phyloP scores from a whole-genome alignment of 768 basidiomycete genomes.

The Psilocybe sp. region DNA sequence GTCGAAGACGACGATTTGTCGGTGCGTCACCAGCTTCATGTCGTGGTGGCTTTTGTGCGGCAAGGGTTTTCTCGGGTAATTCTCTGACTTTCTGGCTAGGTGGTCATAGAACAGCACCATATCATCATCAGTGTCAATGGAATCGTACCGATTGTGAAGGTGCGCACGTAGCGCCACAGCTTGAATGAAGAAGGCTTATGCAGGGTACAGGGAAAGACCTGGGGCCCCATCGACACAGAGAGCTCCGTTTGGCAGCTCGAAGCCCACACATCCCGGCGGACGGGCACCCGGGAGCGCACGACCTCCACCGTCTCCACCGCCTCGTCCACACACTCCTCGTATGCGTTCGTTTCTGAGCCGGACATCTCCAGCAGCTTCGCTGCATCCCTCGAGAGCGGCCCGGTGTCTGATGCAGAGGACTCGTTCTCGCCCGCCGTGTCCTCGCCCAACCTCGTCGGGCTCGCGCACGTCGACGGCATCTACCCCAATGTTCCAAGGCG shows the following conservation, averaged over 20 bases:
- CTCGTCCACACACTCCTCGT: conserved; percentile 72
- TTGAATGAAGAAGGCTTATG: not conserved
- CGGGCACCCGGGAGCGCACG: conserved; percentile 62
- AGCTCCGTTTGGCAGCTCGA: conserved; percentile 82
- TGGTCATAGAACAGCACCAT: conserved; percentile 67
- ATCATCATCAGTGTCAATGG: conserved; percentile 74
- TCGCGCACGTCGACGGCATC: conserved; percentile 47
- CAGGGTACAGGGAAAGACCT: conserved; percentile 61
- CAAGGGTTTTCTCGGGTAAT: not conserved
- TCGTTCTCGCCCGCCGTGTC: conserved; percentile 57
- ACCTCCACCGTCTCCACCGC: conserved; percentile 72
- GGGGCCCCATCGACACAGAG: conserved; percentile 62
- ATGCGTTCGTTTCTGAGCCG: conserved; percentile 78
- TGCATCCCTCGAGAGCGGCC: conserved; percentile 74
- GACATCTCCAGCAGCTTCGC: conserved; percentile 86
- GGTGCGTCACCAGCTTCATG: conserved; percentile 34
- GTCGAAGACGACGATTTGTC: conserved; percentile 70
- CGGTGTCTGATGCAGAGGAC: conserved; percentile 72
- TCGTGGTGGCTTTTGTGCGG: conserved; percentile 6
- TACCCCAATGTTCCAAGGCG: conserved; percentile 28
- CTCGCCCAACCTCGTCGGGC: conserved; percentile 53
- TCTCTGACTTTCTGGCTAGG: conserved; percentile 35
- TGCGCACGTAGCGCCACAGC: conserved; percentile 23
- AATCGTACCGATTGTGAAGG: conserved; percentile 72
- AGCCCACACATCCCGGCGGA: conserved; percentile 51